A percentile compares a stretch with the other conserved stretches of the same genome.
Evolutionary conservation across 139 green algal species (phyloP).

Genomic region (Chlamydomonas incerta): DNA sequence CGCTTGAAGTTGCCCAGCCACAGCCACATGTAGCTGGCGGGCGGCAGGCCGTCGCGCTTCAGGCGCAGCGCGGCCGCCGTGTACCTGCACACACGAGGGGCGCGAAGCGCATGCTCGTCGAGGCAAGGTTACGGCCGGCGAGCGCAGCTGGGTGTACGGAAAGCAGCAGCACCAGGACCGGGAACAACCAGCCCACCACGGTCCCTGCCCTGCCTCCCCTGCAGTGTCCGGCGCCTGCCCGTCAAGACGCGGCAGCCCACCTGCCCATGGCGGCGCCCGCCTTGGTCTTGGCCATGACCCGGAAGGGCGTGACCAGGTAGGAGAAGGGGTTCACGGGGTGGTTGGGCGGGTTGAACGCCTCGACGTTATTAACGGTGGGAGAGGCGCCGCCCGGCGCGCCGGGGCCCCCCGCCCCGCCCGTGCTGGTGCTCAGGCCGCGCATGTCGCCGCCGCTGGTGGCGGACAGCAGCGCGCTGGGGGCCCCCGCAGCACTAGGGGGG

Average conservation of each 20-base stretch:
- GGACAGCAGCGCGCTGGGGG: no score
- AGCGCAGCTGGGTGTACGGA: no score
- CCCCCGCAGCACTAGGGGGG: neutral
- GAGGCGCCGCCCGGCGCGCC: neutral
- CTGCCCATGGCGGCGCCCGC: constrained; percentile 32
- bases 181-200: no score
- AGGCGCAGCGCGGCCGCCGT: constrained; percentile 22
- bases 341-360: constrained; percentile 43
- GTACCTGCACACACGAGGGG: no score
- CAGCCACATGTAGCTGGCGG: constrained; percentile 62
- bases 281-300: constrained; percentile 33
- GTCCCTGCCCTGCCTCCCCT: no score
- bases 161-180: no score
- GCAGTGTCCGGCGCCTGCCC: no score
- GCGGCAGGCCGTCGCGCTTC: constrained; percentile 43
- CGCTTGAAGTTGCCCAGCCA: constrained; percentile 65
- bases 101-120: no score
- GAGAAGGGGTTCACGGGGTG: constrained; percentile 42
- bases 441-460: neutral
- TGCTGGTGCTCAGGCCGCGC: neutral
- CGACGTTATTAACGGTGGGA: neutral
- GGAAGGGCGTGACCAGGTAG: constrained; percentile 39
- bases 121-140: no score
- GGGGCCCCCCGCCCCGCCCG: neutral
- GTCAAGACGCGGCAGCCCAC: no score